Percentiles rank a stretch among this genome's conserved stretches.
These are phyloP conservation scores for Rhodosporidiobolus sp. DNA, from an alignment of 768 basidiomycete genomes.

Conservation along the genomic window DNA sequence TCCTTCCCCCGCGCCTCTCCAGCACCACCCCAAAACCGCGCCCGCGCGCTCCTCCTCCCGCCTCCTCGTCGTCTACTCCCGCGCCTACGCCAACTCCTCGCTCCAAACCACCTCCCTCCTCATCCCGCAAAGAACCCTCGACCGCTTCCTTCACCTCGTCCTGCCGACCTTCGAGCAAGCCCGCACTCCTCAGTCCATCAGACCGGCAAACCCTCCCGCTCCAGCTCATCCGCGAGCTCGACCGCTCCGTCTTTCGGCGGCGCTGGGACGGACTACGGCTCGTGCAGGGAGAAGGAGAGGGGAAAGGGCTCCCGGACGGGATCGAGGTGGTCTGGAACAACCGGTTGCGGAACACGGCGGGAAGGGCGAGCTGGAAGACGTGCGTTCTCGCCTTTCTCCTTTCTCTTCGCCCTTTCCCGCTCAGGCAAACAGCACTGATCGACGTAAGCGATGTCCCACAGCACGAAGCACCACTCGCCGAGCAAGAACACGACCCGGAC, in stretches of 20 bases:
- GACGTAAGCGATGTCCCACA: no score
- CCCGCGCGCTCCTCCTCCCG: neutral
- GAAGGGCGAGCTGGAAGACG: conserved; percentile 47
- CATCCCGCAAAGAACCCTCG: neutral
- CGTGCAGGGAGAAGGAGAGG: neutral
- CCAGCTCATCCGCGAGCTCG: conserved; percentile 27
- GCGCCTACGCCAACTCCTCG: neutral
- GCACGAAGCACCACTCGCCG: conserved; percentile 1
- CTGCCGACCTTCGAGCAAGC: no score
- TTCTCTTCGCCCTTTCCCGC: neutral
- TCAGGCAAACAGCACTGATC: no score
- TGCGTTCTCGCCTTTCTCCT: neutral
- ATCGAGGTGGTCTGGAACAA: conserved; percentile 49
- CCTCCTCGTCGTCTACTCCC: neutral
- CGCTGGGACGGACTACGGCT: conserved; percentile 9
- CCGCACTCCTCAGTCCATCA: conserved; percentile 8
- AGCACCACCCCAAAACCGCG: neutral
- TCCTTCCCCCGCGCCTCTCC: neutral
- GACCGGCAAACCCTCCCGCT: conserved; percentile 22
- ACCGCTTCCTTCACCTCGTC: neutral
- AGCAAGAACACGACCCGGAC: neutral
- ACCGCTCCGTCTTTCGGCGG: conserved; percentile 31
- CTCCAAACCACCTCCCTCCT: neutral
- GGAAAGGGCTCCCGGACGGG: conserved; percentile 41
- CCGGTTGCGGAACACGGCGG: conserved; percentile 51